phyloP scores from a whole-genome alignment of 106 monocot species.

The Cymbidium sinense region DNA sequence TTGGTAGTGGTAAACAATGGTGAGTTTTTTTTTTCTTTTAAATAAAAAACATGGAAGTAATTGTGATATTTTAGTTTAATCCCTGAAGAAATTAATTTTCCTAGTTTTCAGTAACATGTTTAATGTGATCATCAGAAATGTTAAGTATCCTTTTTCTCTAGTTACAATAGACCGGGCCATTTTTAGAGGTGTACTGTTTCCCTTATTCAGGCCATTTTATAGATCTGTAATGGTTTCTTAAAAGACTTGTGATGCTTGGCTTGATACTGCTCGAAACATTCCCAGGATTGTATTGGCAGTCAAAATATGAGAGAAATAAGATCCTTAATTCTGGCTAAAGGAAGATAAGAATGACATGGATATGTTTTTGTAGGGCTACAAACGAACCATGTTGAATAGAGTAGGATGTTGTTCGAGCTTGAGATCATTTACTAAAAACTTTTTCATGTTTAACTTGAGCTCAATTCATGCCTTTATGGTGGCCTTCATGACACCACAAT shows the following conservation, averaged over 20 bases:
- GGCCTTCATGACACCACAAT: too few relatives aligned
- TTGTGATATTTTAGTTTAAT: neutral
- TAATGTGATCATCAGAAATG: neutral
- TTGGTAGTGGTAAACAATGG: conserved; percentile 78
- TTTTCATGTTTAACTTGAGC: too few relatives aligned
- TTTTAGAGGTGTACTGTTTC: neutral
- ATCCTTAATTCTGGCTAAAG: neutral
- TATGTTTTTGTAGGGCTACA: neutral
- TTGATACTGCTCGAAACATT: neutral
- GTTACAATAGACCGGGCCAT: neutral
- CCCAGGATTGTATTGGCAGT: neutral
- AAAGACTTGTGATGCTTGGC: neutral
- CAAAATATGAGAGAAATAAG: neutral
- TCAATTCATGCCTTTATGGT: too few relatives aligned
- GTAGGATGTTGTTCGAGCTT: too few relatives aligned
- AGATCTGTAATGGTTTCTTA: neutral
- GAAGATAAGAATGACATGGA: neutral
- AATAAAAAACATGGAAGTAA: neutral
- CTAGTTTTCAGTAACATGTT: neutral
- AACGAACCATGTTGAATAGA: too few relatives aligned
- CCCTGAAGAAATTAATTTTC: neutral
- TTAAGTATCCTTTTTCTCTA: neutral
- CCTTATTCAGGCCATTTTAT: neutral
- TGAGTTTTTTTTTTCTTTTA: conserved; percentile 11
- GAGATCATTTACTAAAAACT: too few relatives aligned